Evolutionary conservation across 169 alveolate species (phyloP).

Genomic region (Condylostoma magnum): DNA sequence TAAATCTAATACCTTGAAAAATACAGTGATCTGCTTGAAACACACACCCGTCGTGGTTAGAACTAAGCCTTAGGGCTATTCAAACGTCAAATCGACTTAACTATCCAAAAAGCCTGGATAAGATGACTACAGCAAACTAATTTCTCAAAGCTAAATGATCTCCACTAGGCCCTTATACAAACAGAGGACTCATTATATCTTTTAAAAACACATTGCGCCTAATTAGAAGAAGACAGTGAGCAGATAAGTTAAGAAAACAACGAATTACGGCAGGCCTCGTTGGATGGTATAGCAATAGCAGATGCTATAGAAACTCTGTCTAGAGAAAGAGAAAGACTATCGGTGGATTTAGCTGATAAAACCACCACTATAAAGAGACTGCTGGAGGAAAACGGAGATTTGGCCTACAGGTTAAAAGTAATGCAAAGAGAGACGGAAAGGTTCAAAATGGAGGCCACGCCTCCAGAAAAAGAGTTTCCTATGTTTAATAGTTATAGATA

Average conservation of each 20-base stretch:
- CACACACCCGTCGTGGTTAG: constrained; percentile 29
- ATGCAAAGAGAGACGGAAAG: background rate
- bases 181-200: constrained; percentile 10
- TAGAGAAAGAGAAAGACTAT: constrained; percentile 49
- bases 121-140: constrained; percentile 2
- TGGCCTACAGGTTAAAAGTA: constrained; percentile 30
- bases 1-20: constrained; percentile 21
- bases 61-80: constrained; percentile 31
- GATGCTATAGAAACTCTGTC: constrained; percentile 61
- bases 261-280: constrained; percentile 57
- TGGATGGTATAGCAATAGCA: constrained; percentile 67
- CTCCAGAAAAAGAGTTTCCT: constrained; percentile 15
- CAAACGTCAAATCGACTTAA: constrained; percentile 10
- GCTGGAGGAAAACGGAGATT: constrained; percentile 48
- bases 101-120: constrained; percentile 28
- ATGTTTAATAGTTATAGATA: too few relatives aligned
- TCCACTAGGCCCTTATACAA: background rate
- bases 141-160: background rate
- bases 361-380: constrained; percentile 53
- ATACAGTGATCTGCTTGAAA: constrained; percentile 31
- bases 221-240: constrained; percentile 34
- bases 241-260: constrained; percentile 42
- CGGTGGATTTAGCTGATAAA: constrained; percentile 42
- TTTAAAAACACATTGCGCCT: constrained; percentile 22
- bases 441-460: background rate